Base-by-base conservation (phyloP, 192 early-diverging fungal species). In the Lunasporangiospora selenospora region DNA sequence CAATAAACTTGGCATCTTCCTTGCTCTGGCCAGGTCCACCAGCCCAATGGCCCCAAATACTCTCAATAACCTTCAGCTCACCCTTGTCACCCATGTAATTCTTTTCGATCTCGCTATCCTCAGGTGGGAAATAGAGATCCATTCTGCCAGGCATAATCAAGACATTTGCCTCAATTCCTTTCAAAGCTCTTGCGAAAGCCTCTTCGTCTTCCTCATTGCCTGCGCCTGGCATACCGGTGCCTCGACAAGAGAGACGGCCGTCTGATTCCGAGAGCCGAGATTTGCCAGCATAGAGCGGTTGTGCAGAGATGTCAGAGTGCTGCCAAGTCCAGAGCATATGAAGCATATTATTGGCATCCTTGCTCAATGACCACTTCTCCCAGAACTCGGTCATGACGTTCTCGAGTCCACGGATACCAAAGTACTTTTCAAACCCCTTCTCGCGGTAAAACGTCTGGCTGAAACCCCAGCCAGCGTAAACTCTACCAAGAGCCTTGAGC, bases 301-400 rank as follows among this genome's bases (percentile, higher is more conserved):
- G 62, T 19, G 62, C 62, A 18, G 43, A 53, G 12, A 55, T 64
- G 24, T 64, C 62, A 3, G 24, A 33, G 9, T 64, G 33, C 23
- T 64, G 62, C 62, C 62, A 64, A 27, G 51, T 54, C 62, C 62
- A 64, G 33, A 64, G 52, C 62, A 64, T 54, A 27, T 64, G 62
- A 13, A 64, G 33, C 62, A 64, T 54, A 26, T 64, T 64, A 19
- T 64, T 64, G 36, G 62, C 62, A 21, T 64, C 62, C 36, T 64
- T 64, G 52, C 62, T 64, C 1, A 44, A 45, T 27, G 62, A 46
- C 62, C 62, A 64, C 26, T 53, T 64, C 41, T 64, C 62, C 62
- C 62, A 64, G 34, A 64, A 64, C 27, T 64, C 42, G 6, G 47
- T 43, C 62, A 64, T 64, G 6, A 15, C 62, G 18, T 36, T 45